Conservation (phyloP, 2,329 filamentous ascomycete genomes). For the Cladosporium halotolerans region DNA sequence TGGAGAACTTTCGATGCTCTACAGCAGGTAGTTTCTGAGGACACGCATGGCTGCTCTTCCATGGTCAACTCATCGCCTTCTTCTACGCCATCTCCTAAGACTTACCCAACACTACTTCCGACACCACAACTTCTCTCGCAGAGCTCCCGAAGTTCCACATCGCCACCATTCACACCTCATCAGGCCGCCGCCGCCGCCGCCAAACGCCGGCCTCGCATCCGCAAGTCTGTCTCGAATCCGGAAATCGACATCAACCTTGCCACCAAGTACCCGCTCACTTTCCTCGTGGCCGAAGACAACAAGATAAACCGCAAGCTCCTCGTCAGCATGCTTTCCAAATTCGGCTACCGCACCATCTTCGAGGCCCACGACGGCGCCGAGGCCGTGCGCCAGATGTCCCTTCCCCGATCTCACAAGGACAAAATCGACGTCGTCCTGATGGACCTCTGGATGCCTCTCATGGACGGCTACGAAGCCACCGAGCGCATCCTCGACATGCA, state of each 20-base stretch:
- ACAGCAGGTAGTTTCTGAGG: slow-evolving; percentile 16
- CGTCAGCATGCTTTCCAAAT: slow-evolving; percentile 59
- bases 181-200: neutral
- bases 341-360: slow-evolving; percentile 58
- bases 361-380: slow-evolving; percentile 64
- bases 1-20: slow-evolving; percentile 21
- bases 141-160: neutral
- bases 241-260: slow-evolving; percentile 52
- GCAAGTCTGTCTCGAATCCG: slow-evolving; percentile 24
- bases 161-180: slow-evolving; percentile 3
- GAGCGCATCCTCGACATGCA: slow-evolving; percentile 53
- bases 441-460: slow-evolving; percentile 72
- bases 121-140: neutral
- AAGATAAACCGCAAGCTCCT: slow-evolving; percentile 63
- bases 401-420: slow-evolving; percentile 21
- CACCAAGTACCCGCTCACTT: slow-evolving; percentile 55
- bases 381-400: slow-evolving; percentile 55
- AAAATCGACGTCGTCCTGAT: slow-evolving; percentile 61
- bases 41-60: neutral
- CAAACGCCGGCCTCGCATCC: slow-evolving; percentile 14
- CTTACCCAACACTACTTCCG: slow-evolving; percentile 8
- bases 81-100: slow-evolving; percentile 14
- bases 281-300: slow-evolving; percentile 68
- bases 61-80: slow-evolving; percentile 11
- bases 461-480: slow-evolving; percentile 66